These are phyloP conservation scores for Sphagnum magellanicum DNA, from an alignment of 228 moss, liverwort and hornwort genomes.

Conservation along the genomic window DNA sequence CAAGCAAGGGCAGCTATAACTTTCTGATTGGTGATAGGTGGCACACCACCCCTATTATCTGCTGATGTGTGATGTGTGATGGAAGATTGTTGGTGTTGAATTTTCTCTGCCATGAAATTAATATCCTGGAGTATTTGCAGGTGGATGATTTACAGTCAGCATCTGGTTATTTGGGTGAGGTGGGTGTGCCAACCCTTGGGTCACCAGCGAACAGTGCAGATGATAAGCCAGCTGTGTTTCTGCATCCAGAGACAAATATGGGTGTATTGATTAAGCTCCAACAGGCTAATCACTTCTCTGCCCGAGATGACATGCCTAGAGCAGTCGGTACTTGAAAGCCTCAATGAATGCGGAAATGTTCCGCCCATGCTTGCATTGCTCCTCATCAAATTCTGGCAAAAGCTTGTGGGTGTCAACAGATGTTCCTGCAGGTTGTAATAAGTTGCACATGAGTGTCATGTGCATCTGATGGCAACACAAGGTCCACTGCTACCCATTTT, in stretches of 20 bases:
- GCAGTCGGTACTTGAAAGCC: not conserved
- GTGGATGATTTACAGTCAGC: constrained; percentile 62
- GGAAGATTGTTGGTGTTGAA: not conserved
- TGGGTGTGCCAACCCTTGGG: constrained; percentile 48
- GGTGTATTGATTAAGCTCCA: constrained; percentile 84
- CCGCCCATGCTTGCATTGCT: no score
- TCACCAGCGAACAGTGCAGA: constrained; percentile 25
- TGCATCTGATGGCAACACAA: no score
- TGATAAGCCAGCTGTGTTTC: constrained; percentile 45
- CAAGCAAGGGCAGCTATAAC: no score
- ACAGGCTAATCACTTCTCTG: constrained; percentile 30
- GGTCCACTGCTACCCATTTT: no score
- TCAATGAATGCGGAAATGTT: no score
- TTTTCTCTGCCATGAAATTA: not conserved
- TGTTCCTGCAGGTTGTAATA: no score
- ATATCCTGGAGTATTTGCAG: constrained; percentile 12
- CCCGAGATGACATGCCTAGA: constrained; percentile 3
- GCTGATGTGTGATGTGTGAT: not conserved
- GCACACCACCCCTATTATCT: no score
- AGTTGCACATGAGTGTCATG: no score
- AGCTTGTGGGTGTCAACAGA: no score
- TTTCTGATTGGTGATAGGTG: no score
- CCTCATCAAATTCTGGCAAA: no score
- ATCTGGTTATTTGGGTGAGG: constrained; percentile 47
- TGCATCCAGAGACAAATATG: constrained; percentile 70